phyloP scores from a whole-genome alignment of 73 alveolate genomes.

The Tetrahymena thermophila region DNA sequence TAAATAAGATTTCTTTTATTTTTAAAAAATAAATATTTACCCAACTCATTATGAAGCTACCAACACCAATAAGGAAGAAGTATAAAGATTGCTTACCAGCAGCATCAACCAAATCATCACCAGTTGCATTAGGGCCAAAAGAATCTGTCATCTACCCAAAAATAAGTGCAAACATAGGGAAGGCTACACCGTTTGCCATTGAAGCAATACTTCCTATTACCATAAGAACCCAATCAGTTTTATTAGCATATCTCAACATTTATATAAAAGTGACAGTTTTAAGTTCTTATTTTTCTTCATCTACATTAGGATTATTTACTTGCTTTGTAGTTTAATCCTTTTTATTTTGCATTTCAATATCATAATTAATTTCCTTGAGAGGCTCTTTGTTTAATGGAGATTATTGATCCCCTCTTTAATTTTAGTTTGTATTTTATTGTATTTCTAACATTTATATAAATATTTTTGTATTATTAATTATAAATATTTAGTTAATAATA shows the following conservation, averaged over 20 bases:
- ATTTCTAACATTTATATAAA: neutral
- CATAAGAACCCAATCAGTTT: slow-evolving; percentile 24
- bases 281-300: neutral
- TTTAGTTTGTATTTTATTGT: neutral
- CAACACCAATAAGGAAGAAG: slow-evolving; percentile 10
- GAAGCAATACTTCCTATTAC: slow-evolving; percentile 35
- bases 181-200: slow-evolving; percentile 5
- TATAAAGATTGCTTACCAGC: slow-evolving; percentile 29
- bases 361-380: neutral
- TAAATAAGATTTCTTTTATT: neutral
- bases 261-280: neutral
- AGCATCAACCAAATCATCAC: neutral
- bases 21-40: neutral
- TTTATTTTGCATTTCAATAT: neutral
- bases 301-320: neutral
- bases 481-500: neutral
- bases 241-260: slow-evolving; percentile 36
- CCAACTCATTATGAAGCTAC: neutral
- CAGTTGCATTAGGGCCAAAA: slow-evolving; percentile 31
- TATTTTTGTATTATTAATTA: neutral
- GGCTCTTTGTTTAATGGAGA: neutral
- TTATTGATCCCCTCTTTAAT: neutral
- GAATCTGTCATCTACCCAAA: slow-evolving; percentile 71
- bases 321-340: neutral
- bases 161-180: slow-evolving; percentile 43